phyloP scores from a whole-genome alignment of 768 basidiomycete species.

The Naematelia encephala region DNA sequence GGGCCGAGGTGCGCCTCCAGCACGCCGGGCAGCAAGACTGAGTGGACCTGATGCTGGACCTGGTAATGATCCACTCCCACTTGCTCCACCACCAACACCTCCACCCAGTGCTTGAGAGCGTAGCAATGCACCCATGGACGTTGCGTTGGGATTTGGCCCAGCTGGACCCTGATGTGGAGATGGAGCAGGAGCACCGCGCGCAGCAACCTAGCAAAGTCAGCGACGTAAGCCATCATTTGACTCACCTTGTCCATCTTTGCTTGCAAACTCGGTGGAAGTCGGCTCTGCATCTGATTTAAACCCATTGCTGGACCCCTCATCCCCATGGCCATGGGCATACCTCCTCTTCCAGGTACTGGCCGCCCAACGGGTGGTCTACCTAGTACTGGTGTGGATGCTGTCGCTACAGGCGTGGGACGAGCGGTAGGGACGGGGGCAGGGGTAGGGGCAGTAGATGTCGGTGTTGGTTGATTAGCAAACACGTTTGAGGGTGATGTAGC shows the following conservation, averaged over 20 bases:
- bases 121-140: conserved; percentile 45
- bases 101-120: conserved; percentile 42
- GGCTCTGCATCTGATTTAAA: conserved; percentile 22
- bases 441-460: conserved; percentile 10
- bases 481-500: not conserved
- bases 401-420: conserved; percentile 11
- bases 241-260: conserved; percentile 89
- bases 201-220: conserved; percentile 29
- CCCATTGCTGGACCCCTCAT: conserved; percentile 32
- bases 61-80: conserved; percentile 13
- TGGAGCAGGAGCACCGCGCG: conserved; percentile 27
- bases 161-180: conserved; percentile 5
- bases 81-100: conserved; percentile 9
- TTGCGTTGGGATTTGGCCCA: conserved; percentile 42
- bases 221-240: conserved; percentile 13
- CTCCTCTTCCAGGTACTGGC: conserved; percentile 10
- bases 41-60: conserved; percentile 45
- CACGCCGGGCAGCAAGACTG: conserved; percentile 54
- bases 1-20: conserved; percentile 14
- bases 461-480: conserved; percentile 2
- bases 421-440: conserved; percentile 8
- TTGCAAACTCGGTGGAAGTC: conserved; percentile 80
- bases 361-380: not conserved
- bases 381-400: conserved; percentile 15
- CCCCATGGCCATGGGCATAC: conserved; percentile 38